Evolutionary conservation across 495 filamentous ascomycete species (phyloP), one percentile per base, ranked within the genome.

Genomic region (Rhizodiscina lignyota): DNA sequence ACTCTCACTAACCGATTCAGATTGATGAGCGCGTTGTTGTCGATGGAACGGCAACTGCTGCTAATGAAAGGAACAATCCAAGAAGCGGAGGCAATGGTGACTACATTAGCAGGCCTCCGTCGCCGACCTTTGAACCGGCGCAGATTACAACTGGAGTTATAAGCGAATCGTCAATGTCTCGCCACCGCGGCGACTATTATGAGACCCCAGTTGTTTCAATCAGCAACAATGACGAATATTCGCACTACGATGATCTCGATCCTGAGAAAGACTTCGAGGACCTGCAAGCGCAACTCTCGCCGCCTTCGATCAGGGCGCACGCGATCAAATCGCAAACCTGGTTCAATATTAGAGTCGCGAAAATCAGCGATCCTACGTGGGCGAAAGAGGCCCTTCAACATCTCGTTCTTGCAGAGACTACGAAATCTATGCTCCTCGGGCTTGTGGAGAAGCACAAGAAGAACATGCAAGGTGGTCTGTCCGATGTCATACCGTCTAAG

Each of bases 201-300:
- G n/a, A n/a, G n/a, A n/a, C n/a, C n/a, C n/a, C n/a, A n/a, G n/a
- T n/a, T n/a, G n/a, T n/a, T n/a, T n/a, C n/a, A n/a, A n/a, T n/a
- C n/a, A n/a, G n/a, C n/a, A 27, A 8, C 8, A 27, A 8, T 5
- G 32, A 35, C 32, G 32, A 22, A n/a, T 22, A 35, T 20, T 6
- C 15, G 15, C 6, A 20, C 4, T 35, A 18, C 20, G 32, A 35
- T 35, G 20, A 35, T 13, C 21, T 35, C 17, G 20, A 18, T 20
- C 5, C 32, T 13, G 17, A 35, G 16, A 18, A 20, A 8, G 17
- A 35, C 5, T 35, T 35, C 21, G 20, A 20, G 6, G 32, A 18
- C 17, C 32, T 35, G 20, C 32, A 35, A 35, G 32, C 32, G 6
- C 32, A 22, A n/a, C 32, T 35, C 6, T 35, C 16, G 6, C 32